Base-by-base conservation (phyloP, 116 monocot genomes). In the Cymodocea nodosa region DNA sequence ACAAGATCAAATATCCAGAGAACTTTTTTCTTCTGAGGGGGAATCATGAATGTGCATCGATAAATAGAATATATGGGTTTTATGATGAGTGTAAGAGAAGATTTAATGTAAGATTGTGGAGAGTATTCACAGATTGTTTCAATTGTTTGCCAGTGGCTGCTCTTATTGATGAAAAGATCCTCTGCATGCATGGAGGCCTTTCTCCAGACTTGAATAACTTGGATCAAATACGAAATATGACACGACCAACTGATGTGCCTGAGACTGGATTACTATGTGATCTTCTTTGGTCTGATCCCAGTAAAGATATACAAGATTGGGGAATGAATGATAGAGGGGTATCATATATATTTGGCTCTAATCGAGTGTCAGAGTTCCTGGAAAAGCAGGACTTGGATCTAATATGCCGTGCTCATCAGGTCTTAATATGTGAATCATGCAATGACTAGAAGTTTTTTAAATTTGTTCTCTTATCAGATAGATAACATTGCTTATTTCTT, bases 321-420 rank as follows among this genome's bases (percentile, higher is more conserved):
- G 90, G 86, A 55, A 83, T 86, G 83, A 90, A 90, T 73, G 90
- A 90, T 57, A 81, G 90, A 71, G 80, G 89, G 13, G 90, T 90
- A 36, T 90, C 90, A 18, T 86, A 77, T 70, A 90, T 86, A 39
- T 90, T 90, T 75, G 90, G 90, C 70, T 57, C 90, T 24, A 79
- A 90, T 67, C 81, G 75, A 36, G 90, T 90, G 25, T 69, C 86
- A 53, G 90, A 90, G 58, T 86, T 86, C 54, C 68, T 90, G 51
- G 50, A 15, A 75, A 90, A 81, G 64, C 86, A 79, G 60, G 90
- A 90, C 68, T 75, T 90, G 55, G 89, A 89, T 67, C 85, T 89
- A 60, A 69, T 89, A 20, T 89, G 89, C 59, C 79, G 85, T 36
- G 89, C 89, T 10, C 85, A 89, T 65, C 89, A 89, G 85, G 89